Evolutionary conservation across 2,329 filamentous ascomycete species (phyloP).

Genomic region (Fonsecaea multimorphosa): DNA sequence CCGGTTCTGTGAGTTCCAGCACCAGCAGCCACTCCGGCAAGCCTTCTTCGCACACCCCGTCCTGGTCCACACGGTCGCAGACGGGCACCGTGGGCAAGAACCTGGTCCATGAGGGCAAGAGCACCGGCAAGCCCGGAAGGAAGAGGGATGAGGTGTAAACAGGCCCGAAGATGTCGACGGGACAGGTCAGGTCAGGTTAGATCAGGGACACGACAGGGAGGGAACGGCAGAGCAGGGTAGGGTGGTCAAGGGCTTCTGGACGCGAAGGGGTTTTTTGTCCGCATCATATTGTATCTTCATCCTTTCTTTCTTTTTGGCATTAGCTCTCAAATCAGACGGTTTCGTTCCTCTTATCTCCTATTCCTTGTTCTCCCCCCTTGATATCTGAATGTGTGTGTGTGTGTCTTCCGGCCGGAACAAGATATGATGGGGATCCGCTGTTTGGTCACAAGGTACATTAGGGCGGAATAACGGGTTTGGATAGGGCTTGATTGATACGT

Average conservation of each 20-base stretch:
- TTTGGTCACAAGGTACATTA: no score
- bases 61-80: conserved; percentile 7
- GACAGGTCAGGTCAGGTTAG: no score
- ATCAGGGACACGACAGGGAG: no score
- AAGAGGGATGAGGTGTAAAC: conserved; percentile 23
- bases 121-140: conserved; percentile 9
- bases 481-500: no score
- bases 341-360: neutral
- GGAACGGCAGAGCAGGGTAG: neutral
- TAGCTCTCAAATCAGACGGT: no score
- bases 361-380: neutral
- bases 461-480: no score
- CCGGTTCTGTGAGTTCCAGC: neutral
- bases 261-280: no score
- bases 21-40: conserved; percentile 3
- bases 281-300: no score
- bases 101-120: conserved; percentile 12
- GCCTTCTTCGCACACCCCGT: neutral
- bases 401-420: no score
- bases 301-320: no score
- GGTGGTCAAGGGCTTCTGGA: neutral
- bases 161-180: neutral
- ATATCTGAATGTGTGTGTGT: neutral
- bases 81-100: conserved; percentile 15
- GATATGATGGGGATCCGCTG: no score